These are phyloP conservation scores for Coemansia sp. DNA, from an alignment of 192 early-diverging fungal species.

Conservation along the genomic window DNA sequence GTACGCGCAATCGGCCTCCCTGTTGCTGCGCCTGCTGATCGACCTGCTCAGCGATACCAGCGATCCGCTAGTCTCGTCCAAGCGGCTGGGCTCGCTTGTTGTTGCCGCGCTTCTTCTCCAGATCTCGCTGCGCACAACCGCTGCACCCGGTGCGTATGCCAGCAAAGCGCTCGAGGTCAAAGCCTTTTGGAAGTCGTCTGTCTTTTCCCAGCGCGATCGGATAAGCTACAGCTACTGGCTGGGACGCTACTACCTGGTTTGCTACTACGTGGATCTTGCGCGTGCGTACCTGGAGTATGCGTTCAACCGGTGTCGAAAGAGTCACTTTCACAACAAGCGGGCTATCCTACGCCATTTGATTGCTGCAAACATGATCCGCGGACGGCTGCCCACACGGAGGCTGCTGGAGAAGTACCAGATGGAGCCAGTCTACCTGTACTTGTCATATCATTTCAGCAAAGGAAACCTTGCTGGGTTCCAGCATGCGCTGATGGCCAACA, in stretches of 20 bases:
- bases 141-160: constrained; percentile 44
- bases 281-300: constrained; percentile 41
- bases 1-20: constrained; percentile 41
- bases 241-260: constrained; percentile 44
- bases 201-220: constrained; percentile 31
- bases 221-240: constrained; percentile 48
- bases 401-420: constrained; percentile 44
- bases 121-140: constrained; percentile 41
- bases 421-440: constrained; percentile 37
- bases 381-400: constrained; percentile 16
- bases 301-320: constrained; percentile 30
- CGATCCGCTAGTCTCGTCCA: constrained; percentile 28
- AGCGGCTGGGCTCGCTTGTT: constrained; percentile 27
- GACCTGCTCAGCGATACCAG: constrained; percentile 32
- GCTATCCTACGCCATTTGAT: constrained; percentile 43
- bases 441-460: constrained; percentile 27
- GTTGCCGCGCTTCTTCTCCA: constrained; percentile 41
- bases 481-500: constrained; percentile 22
- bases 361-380: constrained; percentile 49
- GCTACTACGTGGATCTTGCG: constrained; percentile 45
- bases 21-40: constrained; percentile 35
- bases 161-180: constrained; percentile 46
- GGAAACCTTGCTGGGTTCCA: constrained; percentile 47
- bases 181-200: constrained; percentile 6
- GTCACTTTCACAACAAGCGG: constrained; percentile 50